Base-by-base conservation (phyloP, 2,329 filamentous ascomycete genomes). In the Blastomyces parvus region DNA sequence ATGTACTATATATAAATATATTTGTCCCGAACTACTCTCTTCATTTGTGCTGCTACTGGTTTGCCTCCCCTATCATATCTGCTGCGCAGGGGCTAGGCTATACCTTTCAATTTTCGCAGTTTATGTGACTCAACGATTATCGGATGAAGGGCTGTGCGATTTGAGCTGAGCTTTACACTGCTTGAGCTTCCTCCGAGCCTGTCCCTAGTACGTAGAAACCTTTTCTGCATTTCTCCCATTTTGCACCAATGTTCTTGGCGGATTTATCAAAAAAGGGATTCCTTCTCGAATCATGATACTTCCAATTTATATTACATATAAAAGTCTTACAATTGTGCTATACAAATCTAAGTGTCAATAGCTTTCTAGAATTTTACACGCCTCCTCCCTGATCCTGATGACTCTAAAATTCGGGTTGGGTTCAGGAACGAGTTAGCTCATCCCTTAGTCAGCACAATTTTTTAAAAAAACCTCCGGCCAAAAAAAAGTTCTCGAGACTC, bases 401-500 rank as follows among this genome's bases (percentile, higher is more conserved):
- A 9, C 27, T 44, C 48, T 30, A 1, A 38, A 46, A 42, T 40
- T 22, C 13, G 42, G 25, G 13, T 25, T 22, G 27, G 36, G 36
- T 13, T 38, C 36, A 38, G 44, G 52, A 46, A 46, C 36, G 7
- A 19, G 48, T 5, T 22, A 30, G 48, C 22, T 48, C 46, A 25
- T n/a, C 6, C 13, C 25, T 63, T 60, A 50, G 57, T 48, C 48
- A 40, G 46, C 27, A 36, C n/a, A 14, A 55, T 50, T 38, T 25
- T 25, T 7, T 55, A n/a, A n/a, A 13, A 38, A 44, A n/a, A 17
- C 6, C 2, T 13, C 13, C 55, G 36, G 55, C 46, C 48, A 42
- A 59, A 63, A 63, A 55, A 63, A 61, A 56, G 44, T 59, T 61
- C 57, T 44, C 33, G 25, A 59, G 4, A 59, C n/a, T 7, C 6